These are phyloP conservation scores for Umbelopsis vinacea DNA, from an alignment of 192 early-diverging fungal genomes.

Conservation along the genomic window DNA sequence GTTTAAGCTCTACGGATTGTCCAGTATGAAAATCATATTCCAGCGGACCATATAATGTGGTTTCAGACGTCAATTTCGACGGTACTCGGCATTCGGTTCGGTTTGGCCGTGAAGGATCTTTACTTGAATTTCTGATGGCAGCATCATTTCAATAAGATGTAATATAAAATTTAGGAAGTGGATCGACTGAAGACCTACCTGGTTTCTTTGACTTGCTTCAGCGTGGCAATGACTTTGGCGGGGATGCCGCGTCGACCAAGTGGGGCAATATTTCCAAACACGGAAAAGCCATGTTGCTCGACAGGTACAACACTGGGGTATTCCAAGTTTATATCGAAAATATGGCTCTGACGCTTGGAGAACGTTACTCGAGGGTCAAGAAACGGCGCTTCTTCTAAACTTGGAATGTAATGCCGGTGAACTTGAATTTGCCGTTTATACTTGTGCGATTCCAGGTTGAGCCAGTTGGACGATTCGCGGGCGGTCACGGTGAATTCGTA, in stretches of 20 bases:
- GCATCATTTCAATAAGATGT: too few relatives aligned
- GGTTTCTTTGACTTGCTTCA: conserved; percentile 10
- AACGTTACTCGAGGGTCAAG: conserved; percentile 16
- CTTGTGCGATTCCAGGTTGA: conserved; percentile 10
- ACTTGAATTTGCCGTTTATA: conserved; percentile 7
- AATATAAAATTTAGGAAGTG: neutral
- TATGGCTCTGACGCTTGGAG: neutral
- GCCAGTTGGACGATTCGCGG: neutral
- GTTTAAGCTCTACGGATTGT: neutral
- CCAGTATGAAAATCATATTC: conserved; percentile 1
- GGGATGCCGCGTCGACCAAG: conserved; percentile 2
- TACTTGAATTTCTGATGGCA: conserved; percentile 1
- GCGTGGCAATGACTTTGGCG: neutral
- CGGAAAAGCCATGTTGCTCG: conserved; percentile 19
- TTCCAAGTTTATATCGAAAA: conserved; percentile 7
- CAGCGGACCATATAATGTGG: neutral
- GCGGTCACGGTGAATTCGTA: conserved; percentile 16
- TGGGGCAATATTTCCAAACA: conserved; percentile 19
- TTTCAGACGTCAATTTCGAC: neutral
- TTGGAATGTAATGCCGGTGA: conserved; percentile 8
- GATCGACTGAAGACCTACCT: neutral
- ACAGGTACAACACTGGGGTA: conserved; percentile 13
- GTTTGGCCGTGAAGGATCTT: conserved; percentile 11
- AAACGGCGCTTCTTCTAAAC: conserved; percentile 8
- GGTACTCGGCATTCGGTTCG: neutral